phyloP scores from a whole-genome alignment of 768 basidiomycete species.

The Suillus plorans region DNA sequence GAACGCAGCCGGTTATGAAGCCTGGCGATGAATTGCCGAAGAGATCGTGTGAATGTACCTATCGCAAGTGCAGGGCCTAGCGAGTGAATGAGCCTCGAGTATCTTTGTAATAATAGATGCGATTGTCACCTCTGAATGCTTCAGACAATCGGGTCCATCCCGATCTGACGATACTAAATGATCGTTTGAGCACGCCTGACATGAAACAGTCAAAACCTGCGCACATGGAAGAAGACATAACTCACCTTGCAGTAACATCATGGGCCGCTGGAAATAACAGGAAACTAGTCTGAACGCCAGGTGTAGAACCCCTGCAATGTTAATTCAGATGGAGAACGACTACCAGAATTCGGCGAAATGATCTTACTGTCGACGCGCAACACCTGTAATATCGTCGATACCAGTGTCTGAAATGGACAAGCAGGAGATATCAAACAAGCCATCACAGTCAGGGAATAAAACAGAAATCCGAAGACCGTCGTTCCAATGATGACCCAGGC shows the following conservation, averaged over 20 bases:
- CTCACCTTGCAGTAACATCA: neutral
- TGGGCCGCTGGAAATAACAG: neutral
- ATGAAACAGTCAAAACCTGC: too few relatives aligned
- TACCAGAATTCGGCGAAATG: too few relatives aligned
- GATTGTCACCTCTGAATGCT: too few relatives aligned
- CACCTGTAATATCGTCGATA: neutral
- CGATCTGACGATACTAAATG: too few relatives aligned
- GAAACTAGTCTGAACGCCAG: neutral
- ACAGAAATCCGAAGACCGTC: neutral
- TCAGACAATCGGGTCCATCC: too few relatives aligned
- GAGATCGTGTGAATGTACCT: too few relatives aligned
- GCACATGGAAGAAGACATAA: neutral
- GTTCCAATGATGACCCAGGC: neutral
- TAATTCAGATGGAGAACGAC: neutral
- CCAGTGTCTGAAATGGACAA: conserved; percentile 6
- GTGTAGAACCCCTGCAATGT: neutral
- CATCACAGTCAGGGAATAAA: conserved; percentile 6
- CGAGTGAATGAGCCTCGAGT: too few relatives aligned
- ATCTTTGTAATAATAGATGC: too few relatives aligned
- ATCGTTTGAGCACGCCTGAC: too few relatives aligned
- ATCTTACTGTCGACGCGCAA: neutral
- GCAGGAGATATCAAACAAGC: neutral
- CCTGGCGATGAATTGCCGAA: too few relatives aligned
- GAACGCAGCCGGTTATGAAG: too few relatives aligned
- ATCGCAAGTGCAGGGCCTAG: too few relatives aligned